Evolutionary conservation across 345 rosid genomes (phyloP).

Genomic region (Adansonia digitata): DNA sequence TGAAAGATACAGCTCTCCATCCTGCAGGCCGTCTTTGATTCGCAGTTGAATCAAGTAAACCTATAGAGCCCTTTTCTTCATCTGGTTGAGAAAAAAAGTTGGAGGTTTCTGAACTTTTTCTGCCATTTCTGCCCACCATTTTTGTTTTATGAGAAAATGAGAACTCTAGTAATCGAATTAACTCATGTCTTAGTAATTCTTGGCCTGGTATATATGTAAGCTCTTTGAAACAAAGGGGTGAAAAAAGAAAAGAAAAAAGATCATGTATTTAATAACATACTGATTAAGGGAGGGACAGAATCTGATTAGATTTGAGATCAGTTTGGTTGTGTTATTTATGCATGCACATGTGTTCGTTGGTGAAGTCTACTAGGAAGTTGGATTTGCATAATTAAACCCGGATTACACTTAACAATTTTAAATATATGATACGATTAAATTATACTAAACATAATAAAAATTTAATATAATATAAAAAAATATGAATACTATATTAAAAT

Average conservation of each 20-base stretch:
- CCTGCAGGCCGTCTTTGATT: conserved; percentile 23
- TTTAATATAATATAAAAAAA: no score
- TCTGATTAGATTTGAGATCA: neutral
- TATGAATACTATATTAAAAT: no score
- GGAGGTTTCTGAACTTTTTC: neutral
- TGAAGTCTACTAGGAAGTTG: no score
- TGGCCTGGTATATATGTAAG: neutral
- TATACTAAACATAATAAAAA: no score
- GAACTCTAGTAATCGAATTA: neutral
- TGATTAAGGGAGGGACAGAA: neutral
- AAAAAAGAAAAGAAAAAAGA: neutral
- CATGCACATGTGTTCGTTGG: neutral
- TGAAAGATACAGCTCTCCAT: conserved; percentile 41
- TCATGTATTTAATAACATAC: neutral
- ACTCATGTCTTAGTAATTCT: neutral
- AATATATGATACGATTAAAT: no score
- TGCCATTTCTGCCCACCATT: neutral
- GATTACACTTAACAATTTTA: no score
- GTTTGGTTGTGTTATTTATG: neutral
- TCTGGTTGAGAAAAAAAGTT: neutral
- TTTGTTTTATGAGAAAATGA: neutral
- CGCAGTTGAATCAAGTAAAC: neutral
- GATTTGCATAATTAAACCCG: no score
- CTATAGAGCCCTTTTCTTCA: neutral
- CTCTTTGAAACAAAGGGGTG: neutral